Conservation (phyloP, 345 rosid genomes). For the Microthlaspi erraticum region DNA sequence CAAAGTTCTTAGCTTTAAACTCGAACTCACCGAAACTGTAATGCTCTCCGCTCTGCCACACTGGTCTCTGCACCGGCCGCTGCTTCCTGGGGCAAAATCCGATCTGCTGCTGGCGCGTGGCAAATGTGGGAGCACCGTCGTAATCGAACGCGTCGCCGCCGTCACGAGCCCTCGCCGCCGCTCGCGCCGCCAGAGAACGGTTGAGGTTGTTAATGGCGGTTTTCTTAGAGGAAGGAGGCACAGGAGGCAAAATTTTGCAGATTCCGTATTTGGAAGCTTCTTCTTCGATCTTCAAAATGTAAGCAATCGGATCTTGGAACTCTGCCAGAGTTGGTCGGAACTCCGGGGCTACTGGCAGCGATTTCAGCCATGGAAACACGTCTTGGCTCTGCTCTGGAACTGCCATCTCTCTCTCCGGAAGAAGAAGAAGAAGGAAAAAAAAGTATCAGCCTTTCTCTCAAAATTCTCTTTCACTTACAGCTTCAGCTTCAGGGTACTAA, state of each 20-base stretch:
- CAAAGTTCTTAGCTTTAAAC: slow-evolving; percentile 80
- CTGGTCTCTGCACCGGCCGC: slow-evolving; percentile 86
- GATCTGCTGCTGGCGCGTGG: slow-evolving; percentile 99
- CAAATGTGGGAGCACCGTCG: slow-evolving; percentile 78
- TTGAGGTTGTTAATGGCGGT: slow-evolving; percentile 73
- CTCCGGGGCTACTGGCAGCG: slow-evolving; percentile 91
- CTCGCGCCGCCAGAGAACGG: slow-evolving; percentile 76
- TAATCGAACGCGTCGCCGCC: slow-evolving; percentile 31
- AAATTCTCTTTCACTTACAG: slow-evolving; percentile 3
- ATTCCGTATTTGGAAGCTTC: slow-evolving; percentile 94
- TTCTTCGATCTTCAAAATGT: slow-evolving; percentile 94
- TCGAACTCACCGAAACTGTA: slow-evolving; percentile 89
- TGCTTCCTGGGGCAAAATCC: slow-evolving; percentile 97
- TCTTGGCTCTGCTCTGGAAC: slow-evolving; percentile 63
- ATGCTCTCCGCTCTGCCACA: slow-evolving; percentile 96
- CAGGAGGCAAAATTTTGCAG: slow-evolving; percentile 97
- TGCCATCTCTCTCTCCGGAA: slow-evolving; percentile 47
- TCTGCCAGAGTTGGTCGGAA: slow-evolving; percentile 80
- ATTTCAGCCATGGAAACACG: slow-evolving; percentile 87
- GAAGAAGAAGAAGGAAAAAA: neutral
- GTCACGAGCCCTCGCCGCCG: slow-evolving; percentile 45
- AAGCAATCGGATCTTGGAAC: slow-evolving; percentile 99
- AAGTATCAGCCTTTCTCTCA: neutral
- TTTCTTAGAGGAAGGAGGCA: slow-evolving; percentile 69
- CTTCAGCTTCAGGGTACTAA: slow-evolving; percentile 24